phyloP scores from a whole-genome alignment of 768 basidiomycete species.

The Serendipita sp. region DNA sequence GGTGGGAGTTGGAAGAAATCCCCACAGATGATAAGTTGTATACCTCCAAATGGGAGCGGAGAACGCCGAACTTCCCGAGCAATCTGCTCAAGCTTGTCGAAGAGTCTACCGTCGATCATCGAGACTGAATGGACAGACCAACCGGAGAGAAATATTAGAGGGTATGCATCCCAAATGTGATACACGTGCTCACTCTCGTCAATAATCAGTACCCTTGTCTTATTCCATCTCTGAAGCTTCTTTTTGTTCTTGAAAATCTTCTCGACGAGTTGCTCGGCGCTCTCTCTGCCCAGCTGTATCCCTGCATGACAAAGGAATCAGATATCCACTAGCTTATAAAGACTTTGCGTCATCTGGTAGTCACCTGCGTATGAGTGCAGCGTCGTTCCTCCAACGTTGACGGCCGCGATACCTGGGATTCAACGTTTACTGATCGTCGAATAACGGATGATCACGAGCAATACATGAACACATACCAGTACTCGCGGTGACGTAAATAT shows the following conservation, averaged over 20 bases:
- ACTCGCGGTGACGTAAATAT: slow-evolving; percentile 63
- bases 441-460: too few relatives aligned
- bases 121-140: slow-evolving; percentile 17
- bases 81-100: slow-evolving; percentile 22
- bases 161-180: not conserved
- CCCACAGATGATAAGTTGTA: slow-evolving; percentile 23
- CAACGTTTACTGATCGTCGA: not conserved
- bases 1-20: slow-evolving; percentile 29
- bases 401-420: slow-evolving; percentile 51
- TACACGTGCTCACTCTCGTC: slow-evolving; percentile 46
- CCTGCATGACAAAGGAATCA: slow-evolving; percentile 32
- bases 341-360: not conserved
- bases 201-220: slow-evolving; percentile 52
- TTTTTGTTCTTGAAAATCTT: slow-evolving; percentile 41
- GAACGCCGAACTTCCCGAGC: slow-evolving; percentile 18
- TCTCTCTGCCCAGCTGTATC: slow-evolving; percentile 54
- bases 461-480: slow-evolving; percentile 18
- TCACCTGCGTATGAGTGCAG: slow-evolving; percentile 53
- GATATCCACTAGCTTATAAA: not conserved
- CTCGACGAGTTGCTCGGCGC: slow-evolving; percentile 33
- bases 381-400: slow-evolving; percentile 70
- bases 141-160: not conserved
- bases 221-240: slow-evolving; percentile 45
- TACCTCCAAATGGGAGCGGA: slow-evolving; percentile 22
- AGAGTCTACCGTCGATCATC: slow-evolving; percentile 21